Conservation (phyloP, 257 asterid genomes). For the Perilla frutescens region DNA sequence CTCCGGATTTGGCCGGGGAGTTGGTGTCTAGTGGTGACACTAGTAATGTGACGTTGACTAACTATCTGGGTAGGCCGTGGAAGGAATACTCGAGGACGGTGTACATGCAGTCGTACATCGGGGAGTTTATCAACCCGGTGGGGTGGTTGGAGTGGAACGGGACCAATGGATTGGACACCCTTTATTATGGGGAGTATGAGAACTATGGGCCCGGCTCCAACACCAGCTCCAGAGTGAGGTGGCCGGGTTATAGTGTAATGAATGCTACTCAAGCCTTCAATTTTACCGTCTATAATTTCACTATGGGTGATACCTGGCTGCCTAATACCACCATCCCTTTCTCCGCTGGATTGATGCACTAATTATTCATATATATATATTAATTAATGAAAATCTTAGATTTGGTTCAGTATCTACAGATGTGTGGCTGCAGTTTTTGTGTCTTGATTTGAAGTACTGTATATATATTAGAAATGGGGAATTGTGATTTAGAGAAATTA, state of each 20-base stretch:
- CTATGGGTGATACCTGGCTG: conserved; percentile 60
- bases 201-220: conserved; percentile 63
- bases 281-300: conserved; percentile 52
- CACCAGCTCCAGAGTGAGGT: conserved; percentile 49
- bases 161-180: conserved; percentile 50
- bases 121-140: conserved; percentile 39
- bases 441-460: too few species aligned
- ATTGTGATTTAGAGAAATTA: too few species aligned
- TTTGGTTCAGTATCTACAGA: too few species aligned
- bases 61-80: conserved; percentile 73
- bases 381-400: too few species aligned
- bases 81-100: conserved; percentile 62
- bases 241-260: conserved; percentile 57
- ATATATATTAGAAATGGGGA: too few species aligned
- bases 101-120: conserved; percentile 55
- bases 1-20: background rate
- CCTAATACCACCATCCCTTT: conserved; percentile 56
- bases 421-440: too few species aligned
- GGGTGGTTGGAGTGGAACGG: conserved; percentile 73
- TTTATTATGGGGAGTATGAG: conserved; percentile 60
- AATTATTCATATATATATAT: background rate
- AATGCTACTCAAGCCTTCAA: conserved; percentile 54
- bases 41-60: background rate
- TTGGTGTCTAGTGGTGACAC: too few species aligned
- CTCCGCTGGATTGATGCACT: conserved; percentile 38